Evolutionary conservation across 495 filamentous ascomycete genomes (phyloP).

Genomic region (Jackrogersella multiformis): DNA sequence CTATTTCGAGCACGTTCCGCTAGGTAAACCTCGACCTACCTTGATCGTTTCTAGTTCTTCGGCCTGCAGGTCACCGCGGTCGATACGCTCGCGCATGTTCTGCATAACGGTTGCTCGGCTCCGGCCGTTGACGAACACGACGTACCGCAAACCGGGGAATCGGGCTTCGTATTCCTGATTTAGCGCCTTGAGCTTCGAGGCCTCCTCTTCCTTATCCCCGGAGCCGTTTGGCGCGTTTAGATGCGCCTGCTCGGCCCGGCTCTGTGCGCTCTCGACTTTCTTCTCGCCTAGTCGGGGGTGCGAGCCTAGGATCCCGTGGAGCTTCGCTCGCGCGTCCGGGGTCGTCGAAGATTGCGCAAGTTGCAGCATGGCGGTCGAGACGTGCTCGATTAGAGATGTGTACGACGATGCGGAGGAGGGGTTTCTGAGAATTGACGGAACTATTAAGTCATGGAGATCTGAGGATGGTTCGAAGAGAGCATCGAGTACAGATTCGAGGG

Average conservation of each 20-base stretch:
- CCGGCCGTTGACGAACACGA: constrained; percentile 92
- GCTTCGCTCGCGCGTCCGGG: constrained; percentile 25
- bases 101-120: constrained; percentile 77
- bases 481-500: constrained; percentile 67
- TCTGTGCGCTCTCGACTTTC: constrained; percentile 75
- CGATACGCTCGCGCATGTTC: constrained; percentile 84
- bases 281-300: constrained; percentile 88
- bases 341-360: constrained; percentile 22
- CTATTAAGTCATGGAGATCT: constrained; percentile 74
- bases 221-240: constrained; percentile 60
- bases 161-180: constrained; percentile 83
- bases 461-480: constrained; percentile 86
- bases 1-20: constrained; percentile 23
- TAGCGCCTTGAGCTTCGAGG: constrained; percentile 65
- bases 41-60: constrained; percentile 82
- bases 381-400: constrained; percentile 27
- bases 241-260: constrained; percentile 80
- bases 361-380: constrained; percentile 28
- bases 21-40: constrained; percentile 55
- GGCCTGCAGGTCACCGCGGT: constrained; percentile 66
- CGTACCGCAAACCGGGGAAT: constrained; percentile 88
- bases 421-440: constrained; percentile 69
- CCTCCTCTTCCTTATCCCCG: constrained; percentile 55
- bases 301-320: constrained; percentile 77
- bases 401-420: constrained; percentile 29